phyloP scores from a whole-genome alignment of 1,284 basidiomycete genomes.

The Ceratorhiza oryzae-sativae region DNA sequence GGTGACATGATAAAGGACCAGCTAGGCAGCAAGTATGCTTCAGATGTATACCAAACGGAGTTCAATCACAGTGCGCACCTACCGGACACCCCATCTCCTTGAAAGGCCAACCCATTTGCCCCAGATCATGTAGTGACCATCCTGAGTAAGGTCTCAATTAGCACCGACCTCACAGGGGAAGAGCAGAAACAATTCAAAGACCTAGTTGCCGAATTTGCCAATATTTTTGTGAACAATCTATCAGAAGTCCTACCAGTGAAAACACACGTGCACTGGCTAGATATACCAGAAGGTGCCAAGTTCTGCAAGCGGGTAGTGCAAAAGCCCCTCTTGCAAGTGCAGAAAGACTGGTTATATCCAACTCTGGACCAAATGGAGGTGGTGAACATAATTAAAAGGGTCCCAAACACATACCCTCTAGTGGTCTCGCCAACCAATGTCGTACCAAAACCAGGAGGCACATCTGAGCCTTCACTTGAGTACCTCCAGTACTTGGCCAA shows the following conservation, averaged over 20 bases:
- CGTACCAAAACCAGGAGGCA: constrained; percentile 50
- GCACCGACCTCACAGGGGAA: constrained; percentile 39
- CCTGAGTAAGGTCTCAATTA: constrained; percentile 43
- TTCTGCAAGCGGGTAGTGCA: constrained; percentile 38
- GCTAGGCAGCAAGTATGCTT: too few relatives aligned
- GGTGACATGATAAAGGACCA: too few relatives aligned
- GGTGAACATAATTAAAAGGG: constrained; percentile 49
- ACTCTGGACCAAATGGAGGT: constrained; percentile 50
- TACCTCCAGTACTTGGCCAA: constrained; percentile 49
- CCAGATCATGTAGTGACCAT: constrained; percentile 46
- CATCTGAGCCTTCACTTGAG: constrained; percentile 47
- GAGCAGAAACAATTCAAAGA: constrained; percentile 18
- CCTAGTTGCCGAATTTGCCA: background rate
- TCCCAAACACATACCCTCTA: constrained; percentile 48
- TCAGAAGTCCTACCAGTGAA: constrained; percentile 37
- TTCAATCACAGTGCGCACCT: too few relatives aligned
- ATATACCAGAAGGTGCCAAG: constrained; percentile 41
- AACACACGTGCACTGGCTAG: constrained; percentile 43
- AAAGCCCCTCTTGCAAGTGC: constrained; percentile 48
- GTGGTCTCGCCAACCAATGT: constrained; percentile 48
- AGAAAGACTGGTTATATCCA: constrained; percentile 48
- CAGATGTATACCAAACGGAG: too few relatives aligned
- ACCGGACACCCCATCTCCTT: too few relatives aligned
- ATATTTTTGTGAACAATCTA: constrained; percentile 15
- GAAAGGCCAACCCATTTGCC: constrained; percentile 45